These are phyloP conservation scores for Plasmodiophora brassicae DNA, from an alignment of 208 protist species.

Conservation along the genomic window DNA sequence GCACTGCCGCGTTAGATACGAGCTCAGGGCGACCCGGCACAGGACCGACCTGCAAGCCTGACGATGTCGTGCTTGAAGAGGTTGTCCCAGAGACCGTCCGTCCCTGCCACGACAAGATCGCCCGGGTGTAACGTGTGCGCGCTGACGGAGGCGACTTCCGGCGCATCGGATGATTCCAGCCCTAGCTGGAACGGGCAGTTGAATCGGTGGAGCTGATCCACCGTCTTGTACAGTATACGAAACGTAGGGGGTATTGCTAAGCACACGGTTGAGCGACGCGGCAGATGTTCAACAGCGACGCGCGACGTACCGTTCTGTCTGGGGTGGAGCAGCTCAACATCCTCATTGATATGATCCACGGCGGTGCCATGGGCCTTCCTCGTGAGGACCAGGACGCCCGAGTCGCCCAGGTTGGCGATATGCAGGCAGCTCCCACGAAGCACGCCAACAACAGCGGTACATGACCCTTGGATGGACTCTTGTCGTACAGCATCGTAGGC, in stretches of 20 bases:
- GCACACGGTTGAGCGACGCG: no score
- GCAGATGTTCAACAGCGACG: no score
- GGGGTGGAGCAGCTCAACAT: no score
- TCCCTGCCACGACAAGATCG: background rate
- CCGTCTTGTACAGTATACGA: background rate
- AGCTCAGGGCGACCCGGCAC: background rate
- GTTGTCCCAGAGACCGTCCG: conserved; percentile 23
- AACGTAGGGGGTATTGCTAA: background rate
- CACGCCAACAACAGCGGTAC: background rate
- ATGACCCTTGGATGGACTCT: background rate
- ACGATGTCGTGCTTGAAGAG: conserved; percentile 3
- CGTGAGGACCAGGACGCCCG: background rate
- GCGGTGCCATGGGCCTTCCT: background rate
- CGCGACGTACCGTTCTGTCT: no score
- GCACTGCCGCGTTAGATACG: background rate
- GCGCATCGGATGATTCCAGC: background rate
- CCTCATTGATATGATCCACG: no score
- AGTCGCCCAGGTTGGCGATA: background rate
- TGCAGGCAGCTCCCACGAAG: background rate
- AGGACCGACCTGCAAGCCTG: background rate
- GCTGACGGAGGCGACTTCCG: background rate
- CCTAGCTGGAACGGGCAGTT: conserved; percentile 25
- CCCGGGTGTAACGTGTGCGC: background rate
- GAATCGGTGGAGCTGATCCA: background rate
- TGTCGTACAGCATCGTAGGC: background rate